These are phyloP conservation scores for Thymus mandschuricus DNA, from an alignment of 257 asterid species.

Conservation along the genomic window DNA sequence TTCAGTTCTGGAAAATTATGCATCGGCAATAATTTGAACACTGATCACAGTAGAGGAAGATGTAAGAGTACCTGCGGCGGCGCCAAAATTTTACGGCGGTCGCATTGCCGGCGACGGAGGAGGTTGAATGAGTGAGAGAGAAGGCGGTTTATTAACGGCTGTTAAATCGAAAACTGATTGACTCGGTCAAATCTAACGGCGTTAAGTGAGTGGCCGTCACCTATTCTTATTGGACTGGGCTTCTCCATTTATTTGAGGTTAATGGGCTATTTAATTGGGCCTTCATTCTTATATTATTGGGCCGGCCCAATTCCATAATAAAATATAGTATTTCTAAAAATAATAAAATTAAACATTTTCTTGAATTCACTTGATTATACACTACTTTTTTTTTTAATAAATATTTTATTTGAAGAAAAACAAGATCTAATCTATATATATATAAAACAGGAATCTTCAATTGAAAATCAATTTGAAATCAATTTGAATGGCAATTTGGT, in stretches of 20 bases:
- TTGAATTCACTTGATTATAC: no score
- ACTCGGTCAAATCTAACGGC: not conserved
- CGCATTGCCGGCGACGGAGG: not conserved
- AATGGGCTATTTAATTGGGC: not conserved
- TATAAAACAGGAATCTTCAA: no score
- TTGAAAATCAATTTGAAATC: no score
- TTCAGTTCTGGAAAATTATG: not conserved
- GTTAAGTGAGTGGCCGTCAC: not conserved
- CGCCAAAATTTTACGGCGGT: not conserved
- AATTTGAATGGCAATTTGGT: no score
- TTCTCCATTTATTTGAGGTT: not conserved
- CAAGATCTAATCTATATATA: no score
- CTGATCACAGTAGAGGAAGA: not conserved
- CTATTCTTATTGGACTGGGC: not conserved
- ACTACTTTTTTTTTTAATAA: no score
- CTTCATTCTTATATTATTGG: not conserved
- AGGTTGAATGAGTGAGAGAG: not conserved
- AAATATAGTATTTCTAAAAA: no score
- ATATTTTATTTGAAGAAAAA: no score
- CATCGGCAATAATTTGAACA: no score
- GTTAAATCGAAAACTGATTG: not conserved
- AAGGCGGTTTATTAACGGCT: not conserved
- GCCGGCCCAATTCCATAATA: not conserved
- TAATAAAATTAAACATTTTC: no score
- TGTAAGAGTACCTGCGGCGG: not conserved